Evolutionary conservation across 2,329 filamentous ascomycete species (phyloP), one percentile per base, ranked within the genome.

Genomic region (Orbilia ellipsospora): DNA sequence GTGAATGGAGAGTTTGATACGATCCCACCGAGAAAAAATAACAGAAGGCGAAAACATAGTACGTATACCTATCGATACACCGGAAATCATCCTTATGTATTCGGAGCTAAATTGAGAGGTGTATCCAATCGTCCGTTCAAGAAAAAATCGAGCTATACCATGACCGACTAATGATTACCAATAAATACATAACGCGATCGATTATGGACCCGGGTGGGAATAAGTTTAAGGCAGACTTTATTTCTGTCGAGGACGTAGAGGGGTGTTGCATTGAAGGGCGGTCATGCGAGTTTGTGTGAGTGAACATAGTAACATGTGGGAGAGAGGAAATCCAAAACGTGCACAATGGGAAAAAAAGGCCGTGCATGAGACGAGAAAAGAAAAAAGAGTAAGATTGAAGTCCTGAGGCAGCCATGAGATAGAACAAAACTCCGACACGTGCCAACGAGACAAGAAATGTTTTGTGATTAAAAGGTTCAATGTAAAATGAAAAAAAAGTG

Each of bases 1-100:
- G 23, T 54, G 23, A 40, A 73, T 56, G 69, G 69, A 73, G 69
- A 61, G 50, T 73, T 73, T 69, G 42, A 44, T 23, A 36, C 5
- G 16, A 48, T 48, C 1, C 44, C 2, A 48, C 13, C 16, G 8
- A 48, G 4, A 18, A 48, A 45, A 48, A 28, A 4, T 20, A 52
- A 52, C 2, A 23, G 12, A 18, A 52, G 5, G n/a, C n/a, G 13
- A 23, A 36, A 40, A 36, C 50, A 36, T 2, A 23, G 61, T 44
- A 48, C 28, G 16, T 51, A 61, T 68, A 74, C 70, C 52, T 74
- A 36, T 44, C 52, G 70, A 74, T 68, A 74, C 70, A 50, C 63
- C 51, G 56, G 45, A 62, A 55, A 67, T 66, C 57, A 36, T 67
- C 70, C 70, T 67, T 44, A 63, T 56, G 48, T 64, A 63, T 26